Percentiles rank a stretch among this genome's conserved stretches.
Evolutionary conservation across 768 basidiomycete genomes (phyloP).

Genomic region (Kwoniella europaea): DNA sequence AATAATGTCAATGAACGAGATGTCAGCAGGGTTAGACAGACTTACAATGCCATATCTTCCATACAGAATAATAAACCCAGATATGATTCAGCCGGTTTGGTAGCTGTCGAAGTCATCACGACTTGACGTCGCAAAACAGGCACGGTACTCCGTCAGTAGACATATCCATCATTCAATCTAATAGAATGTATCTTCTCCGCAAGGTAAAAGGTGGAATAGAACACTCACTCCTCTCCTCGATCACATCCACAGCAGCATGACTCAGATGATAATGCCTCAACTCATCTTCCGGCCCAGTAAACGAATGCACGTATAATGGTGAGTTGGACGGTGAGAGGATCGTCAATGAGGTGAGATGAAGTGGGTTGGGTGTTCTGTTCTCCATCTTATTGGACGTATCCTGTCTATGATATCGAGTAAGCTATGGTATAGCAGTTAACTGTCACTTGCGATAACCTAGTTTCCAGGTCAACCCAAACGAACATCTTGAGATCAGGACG

Average conservation of each 20-base stretch:
- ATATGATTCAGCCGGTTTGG: slow-evolving; percentile 52
- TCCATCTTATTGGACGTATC: slow-evolving; percentile 11
- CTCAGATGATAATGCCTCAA: slow-evolving; percentile 55
- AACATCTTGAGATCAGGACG: too few species aligned
- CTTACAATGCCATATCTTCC: slow-evolving; percentile 58
- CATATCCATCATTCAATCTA: slow-evolving; percentile 5
- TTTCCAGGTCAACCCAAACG: too few species aligned
- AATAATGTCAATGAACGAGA: too few species aligned
- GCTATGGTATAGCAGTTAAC: too few species aligned
- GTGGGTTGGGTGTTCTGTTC: slow-evolving; percentile 33
- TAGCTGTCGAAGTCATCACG: slow-evolving; percentile 49
- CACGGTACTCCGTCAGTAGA: not conserved
- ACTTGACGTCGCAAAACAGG: slow-evolving; percentile 26
- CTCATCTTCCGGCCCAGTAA: slow-evolving; percentile 51
- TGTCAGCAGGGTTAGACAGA: not conserved
- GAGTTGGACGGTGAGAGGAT: slow-evolving; percentile 52
- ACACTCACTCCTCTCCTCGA: slow-evolving; percentile 56
- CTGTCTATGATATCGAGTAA: too few species aligned
- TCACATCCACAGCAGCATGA: slow-evolving; percentile 56
- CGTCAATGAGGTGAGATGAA: slow-evolving; percentile 53
- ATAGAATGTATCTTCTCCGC: not conserved
- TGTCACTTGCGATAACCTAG: too few species aligned
- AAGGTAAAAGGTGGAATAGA: not conserved
- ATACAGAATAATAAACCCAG: slow-evolving; percentile 56
- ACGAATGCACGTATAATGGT: slow-evolving; percentile 54